These are phyloP conservation scores for Metarhizium album DNA, from an alignment of 2,329 filamentous ascomycete genomes.

Conservation along the genomic window DNA sequence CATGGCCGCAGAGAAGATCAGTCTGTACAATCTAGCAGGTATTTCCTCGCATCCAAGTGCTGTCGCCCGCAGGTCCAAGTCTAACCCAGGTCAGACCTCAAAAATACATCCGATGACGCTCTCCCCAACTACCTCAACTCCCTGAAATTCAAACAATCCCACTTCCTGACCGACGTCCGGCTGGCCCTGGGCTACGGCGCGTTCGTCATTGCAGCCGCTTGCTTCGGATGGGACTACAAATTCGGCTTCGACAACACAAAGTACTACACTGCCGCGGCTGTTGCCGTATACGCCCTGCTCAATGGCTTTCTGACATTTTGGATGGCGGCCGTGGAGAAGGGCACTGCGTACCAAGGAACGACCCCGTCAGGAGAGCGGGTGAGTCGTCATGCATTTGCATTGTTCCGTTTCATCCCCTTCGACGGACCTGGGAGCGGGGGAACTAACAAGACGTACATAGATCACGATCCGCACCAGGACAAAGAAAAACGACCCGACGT, in stretches of 20 bases:
- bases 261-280: slow-evolving; percentile 67
- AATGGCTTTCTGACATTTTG: slow-evolving; percentile 73
- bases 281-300: slow-evolving; percentile 66
- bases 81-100: slow-evolving; percentile 56
- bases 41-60: slow-evolving; percentile 9
- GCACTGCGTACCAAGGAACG: slow-evolving; percentile 67
- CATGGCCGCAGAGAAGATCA: slow-evolving; percentile 43
- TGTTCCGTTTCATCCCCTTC: neutral
- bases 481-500: slow-evolving; percentile 72
- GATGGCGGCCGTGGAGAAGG: slow-evolving; percentile 75
- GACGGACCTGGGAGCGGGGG: neutral
- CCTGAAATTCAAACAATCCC: slow-evolving; percentile 72
- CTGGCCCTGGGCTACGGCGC: slow-evolving; percentile 74
- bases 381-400: slow-evolving; percentile 12
- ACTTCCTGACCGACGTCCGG: slow-evolving; percentile 71
- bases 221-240: slow-evolving; percentile 87
- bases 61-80: neutral
- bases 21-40: slow-evolving; percentile 59
- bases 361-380: slow-evolving; percentile 57
- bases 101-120: slow-evolving; percentile 92
- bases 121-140: slow-evolving; percentile 87
- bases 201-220: slow-evolving; percentile 67
- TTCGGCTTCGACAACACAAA: slow-evolving; percentile 83
- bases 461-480: slow-evolving; percentile 62
- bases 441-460: slow-evolving; percentile 33